Conservation (phyloP, 768 basidiomycete species). For the Psilocybe sp. region DNA sequence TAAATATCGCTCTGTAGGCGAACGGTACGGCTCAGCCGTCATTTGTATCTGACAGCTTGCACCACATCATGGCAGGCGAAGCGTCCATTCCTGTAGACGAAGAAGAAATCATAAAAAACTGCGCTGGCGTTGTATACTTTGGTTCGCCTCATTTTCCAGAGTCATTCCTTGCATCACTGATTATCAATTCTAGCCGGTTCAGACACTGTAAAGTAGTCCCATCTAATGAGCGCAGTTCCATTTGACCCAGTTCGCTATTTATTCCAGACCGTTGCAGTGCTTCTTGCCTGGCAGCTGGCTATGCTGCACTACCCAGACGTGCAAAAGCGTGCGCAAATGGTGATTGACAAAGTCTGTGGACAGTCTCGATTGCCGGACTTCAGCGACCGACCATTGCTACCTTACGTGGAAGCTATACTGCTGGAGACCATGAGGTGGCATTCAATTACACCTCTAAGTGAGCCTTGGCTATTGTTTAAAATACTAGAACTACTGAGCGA, state of each 20-base stretch:
- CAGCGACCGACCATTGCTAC: constrained; percentile 33
- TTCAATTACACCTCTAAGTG: constrained; percentile 35
- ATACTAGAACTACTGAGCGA: neutral
- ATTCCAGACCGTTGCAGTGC: constrained; percentile 21
- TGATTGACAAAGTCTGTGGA: constrained; percentile 41
- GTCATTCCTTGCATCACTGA: neutral
- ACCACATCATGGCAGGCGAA: constrained; percentile 15
- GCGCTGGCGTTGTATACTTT: constrained; percentile 31
- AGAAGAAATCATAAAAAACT: constrained; percentile 35
- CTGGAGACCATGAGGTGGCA: constrained; percentile 43
- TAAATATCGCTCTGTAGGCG: constrained; percentile 8
- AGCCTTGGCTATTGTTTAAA: neutral
- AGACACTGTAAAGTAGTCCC: constrained; percentile 8
- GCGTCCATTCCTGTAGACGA: constrained; percentile 14
- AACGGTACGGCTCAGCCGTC: constrained; percentile 21
- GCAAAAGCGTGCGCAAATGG: constrained; percentile 40
- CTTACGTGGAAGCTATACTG: constrained; percentile 40
- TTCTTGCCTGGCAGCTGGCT: constrained; percentile 28
- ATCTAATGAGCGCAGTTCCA: neutral
- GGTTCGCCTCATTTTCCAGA: neutral
- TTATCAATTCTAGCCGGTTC: neutral
- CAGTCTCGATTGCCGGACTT: constrained; percentile 40
- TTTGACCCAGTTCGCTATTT: neutral
- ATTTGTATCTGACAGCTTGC: constrained; percentile 24
- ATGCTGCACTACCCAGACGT: constrained; percentile 39